These are phyloP conservation scores for Sporisorium exsertum DNA, from an alignment of 1,284 basidiomycete genomes.

Conservation along the genomic window DNA sequence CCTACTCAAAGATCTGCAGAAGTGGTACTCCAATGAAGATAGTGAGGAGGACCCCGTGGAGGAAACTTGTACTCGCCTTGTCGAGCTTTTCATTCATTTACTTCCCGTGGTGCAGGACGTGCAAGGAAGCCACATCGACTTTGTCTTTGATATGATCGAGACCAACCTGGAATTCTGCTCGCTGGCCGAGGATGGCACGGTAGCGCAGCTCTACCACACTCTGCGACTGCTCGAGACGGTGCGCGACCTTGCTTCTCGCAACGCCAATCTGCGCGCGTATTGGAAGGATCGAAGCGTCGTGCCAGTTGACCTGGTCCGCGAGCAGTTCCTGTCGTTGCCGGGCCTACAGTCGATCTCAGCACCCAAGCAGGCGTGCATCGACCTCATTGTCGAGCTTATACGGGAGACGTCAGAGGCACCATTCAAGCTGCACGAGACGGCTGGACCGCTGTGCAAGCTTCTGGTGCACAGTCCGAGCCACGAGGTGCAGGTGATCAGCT, in stretches of 20 bases:
- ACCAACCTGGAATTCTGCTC: constrained; percentile 82
- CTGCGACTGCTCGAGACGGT: constrained; percentile 78
- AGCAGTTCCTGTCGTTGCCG: constrained; percentile 73
- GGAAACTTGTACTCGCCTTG: constrained; percentile 81
- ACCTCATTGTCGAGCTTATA: constrained; percentile 55
- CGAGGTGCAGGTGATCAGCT: constrained; percentile 57
- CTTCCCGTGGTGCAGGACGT: constrained; percentile 90
- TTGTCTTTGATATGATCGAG: constrained; percentile 89
- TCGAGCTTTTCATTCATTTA: constrained; percentile 80
- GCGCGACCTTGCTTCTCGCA: constrained; percentile 79
- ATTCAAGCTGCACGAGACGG: constrained; percentile 39
- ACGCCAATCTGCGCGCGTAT: constrained; percentile 77
- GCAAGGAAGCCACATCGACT: constrained; percentile 88
- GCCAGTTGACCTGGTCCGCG: constrained; percentile 75
- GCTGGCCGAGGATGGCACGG: constrained; percentile 75
- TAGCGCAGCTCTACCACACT: constrained; percentile 78
- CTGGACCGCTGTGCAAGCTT: constrained; percentile 31
- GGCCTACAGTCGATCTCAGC: constrained; percentile 22
- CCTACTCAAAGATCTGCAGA: constrained; percentile 84
- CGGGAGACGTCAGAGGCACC: constrained; percentile 36
- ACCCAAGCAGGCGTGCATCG: constrained; percentile 41
- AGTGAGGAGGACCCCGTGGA: constrained; percentile 73
- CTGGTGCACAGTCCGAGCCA: constrained; percentile 40
- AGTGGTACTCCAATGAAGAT: constrained; percentile 83
- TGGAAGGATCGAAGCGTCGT: constrained; percentile 77